phyloP scores from a whole-genome alignment of 371 early-diverging fungal species.

The Circinella minor region DNA sequence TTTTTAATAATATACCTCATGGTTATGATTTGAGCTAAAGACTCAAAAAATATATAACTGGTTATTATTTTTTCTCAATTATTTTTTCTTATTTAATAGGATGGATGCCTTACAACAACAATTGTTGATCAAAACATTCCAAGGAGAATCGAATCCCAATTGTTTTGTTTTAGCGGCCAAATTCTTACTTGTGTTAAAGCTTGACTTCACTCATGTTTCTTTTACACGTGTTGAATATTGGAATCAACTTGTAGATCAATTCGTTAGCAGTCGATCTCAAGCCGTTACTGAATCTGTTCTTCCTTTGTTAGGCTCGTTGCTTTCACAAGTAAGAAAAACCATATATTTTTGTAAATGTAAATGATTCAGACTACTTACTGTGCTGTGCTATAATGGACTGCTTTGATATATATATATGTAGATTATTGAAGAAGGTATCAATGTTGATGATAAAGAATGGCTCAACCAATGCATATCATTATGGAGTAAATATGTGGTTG shows the following conservation, averaged over 20 bases:
- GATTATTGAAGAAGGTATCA: neutral
- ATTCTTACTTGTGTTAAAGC: constrained; percentile 38
- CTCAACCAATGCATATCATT: constrained; percentile 41
- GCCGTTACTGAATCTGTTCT: constrained; percentile 46
- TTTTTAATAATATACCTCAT: constrained; percentile 1
- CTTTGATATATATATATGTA: too few relatives aligned
- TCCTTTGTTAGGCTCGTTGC: constrained; percentile 48
- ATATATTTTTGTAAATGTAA: too few relatives aligned
- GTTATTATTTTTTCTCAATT: too few relatives aligned
- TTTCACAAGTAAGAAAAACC: constrained; percentile 39
- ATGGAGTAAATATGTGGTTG: constrained; percentile 52
- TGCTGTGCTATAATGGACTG: neutral
- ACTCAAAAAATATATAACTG: too few relatives aligned
- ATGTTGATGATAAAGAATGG: constrained; percentile 20
- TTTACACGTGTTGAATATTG: constrained; percentile 46
- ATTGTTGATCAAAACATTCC: constrained; percentile 52
- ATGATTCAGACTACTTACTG: too few relatives aligned
- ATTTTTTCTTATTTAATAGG: constrained; percentile 13
- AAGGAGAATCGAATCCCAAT: constrained; percentile 55
- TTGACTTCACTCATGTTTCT: constrained; percentile 22
- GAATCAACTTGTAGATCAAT: constrained; percentile 36
- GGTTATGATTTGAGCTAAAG: neutral
- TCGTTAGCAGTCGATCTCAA: constrained; percentile 33
- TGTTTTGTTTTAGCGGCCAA: constrained; percentile 57
- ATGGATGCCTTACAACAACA: constrained; percentile 37